A percentile compares a stretch with the other conserved stretches of the same genome.
Evolutionary conservation across 768 basidiomycete genomes (phyloP).

Genomic region (Mycena metata): DNA sequence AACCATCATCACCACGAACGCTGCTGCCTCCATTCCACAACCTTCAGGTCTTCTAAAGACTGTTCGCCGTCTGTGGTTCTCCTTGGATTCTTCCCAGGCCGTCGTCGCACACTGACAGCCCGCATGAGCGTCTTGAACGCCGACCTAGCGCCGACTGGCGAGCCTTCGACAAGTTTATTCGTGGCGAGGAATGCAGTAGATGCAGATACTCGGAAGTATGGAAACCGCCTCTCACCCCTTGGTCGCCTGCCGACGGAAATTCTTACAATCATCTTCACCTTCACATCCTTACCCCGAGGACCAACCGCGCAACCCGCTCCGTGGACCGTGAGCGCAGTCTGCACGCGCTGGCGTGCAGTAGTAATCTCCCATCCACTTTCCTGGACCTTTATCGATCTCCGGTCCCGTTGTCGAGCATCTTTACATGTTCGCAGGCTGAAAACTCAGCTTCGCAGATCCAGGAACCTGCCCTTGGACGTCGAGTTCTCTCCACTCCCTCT

Average conservation of each 20-base stretch:
- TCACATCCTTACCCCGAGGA: not conserved
- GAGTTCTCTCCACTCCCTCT: not conserved
- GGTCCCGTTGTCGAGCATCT: not conserved
- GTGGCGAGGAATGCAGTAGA: not conserved
- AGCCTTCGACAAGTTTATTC: not conserved
- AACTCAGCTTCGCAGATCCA: conserved; percentile 15
- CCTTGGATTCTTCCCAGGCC: too few species aligned
- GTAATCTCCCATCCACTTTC: not conserved
- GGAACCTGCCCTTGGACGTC: not conserved
- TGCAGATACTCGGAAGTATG: not conserved
- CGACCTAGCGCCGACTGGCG: not conserved
- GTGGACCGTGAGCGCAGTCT: conserved; percentile 16
- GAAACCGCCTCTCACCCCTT: not conserved
- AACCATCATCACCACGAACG: too few species aligned
- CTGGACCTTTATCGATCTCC: not conserved
- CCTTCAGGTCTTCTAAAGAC: too few species aligned
- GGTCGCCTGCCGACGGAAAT: conserved; percentile 7
- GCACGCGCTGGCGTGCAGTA: conserved; percentile 12
- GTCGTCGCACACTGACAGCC: too few species aligned
- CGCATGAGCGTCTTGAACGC: not conserved
- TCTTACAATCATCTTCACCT: conserved; percentile 9
- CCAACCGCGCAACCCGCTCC: not conserved
- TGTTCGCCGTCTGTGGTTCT: too few species aligned
- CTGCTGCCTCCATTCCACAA: too few species aligned
- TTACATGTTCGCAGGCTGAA: not conserved